Conservation (phyloP, 768 basidiomycete genomes). For the Leucocoprinus sp. region DNA sequence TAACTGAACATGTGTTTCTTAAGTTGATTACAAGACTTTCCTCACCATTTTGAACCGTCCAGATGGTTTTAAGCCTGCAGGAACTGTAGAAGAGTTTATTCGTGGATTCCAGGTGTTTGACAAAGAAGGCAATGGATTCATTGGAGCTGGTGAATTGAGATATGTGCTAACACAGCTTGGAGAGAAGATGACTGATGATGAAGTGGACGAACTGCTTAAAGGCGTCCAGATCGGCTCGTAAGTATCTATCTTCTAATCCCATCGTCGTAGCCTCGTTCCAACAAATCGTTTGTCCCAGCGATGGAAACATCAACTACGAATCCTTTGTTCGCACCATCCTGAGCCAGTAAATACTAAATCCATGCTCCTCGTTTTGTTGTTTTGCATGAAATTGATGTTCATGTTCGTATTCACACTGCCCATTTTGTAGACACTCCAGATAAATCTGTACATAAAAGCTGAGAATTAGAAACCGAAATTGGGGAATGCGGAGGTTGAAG, state of each 20-base stretch:
- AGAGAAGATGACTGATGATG: constrained; percentile 97
- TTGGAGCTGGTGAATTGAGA: constrained; percentile 85
- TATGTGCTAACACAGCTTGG: constrained; percentile 95
- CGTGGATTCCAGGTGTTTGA: constrained; percentile 99
- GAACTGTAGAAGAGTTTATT: constrained; percentile 92
- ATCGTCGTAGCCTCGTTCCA: background rate
- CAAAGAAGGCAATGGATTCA: constrained; percentile 89
- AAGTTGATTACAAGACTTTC: constrained; percentile 92
- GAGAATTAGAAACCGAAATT: constrained; percentile 40
- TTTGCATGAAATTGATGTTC: constrained; percentile 65
- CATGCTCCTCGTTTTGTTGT: constrained; percentile 45
- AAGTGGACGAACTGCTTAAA: constrained; percentile 96
- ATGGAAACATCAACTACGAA: constrained; percentile 97
- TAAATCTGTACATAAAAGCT: too few relatives aligned
- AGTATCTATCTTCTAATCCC: constrained; percentile 23
- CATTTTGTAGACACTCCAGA: constrained; percentile 52
- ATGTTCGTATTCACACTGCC: constrained; percentile 38
- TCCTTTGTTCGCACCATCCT: constrained; percentile 93
- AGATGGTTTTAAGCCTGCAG: constrained; percentile 95
- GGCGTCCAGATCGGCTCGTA: constrained; percentile 87
- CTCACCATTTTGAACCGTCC: constrained; percentile 86
- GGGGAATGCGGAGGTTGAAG: constrained; percentile 57
- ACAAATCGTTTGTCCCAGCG: constrained; percentile 36
- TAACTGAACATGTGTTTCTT: constrained; percentile 3
- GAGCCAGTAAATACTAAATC: constrained; percentile 48